phyloP scores from a whole-genome alignment of 2,329 filamentous ascomycete species.

The Cordyceps fumosorosea region DNA sequence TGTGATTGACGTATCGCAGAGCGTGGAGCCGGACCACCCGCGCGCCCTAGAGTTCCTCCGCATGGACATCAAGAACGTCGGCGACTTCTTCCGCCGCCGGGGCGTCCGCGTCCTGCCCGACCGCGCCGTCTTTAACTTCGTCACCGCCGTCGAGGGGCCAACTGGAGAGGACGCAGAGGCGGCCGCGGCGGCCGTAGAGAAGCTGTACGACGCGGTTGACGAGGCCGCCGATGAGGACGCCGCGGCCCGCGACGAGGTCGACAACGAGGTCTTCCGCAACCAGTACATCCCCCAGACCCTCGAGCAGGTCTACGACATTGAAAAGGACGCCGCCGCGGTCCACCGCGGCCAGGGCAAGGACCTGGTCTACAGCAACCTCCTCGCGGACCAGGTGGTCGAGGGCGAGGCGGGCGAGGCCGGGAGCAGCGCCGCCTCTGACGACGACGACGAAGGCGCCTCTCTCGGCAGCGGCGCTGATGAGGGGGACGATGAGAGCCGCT shows the following conservation, averaged over 20 bases:
- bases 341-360: slow-evolving; percentile 65
- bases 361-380: slow-evolving; percentile 78
- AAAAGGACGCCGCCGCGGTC: slow-evolving; percentile 78
- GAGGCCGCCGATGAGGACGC: slow-evolving; percentile 44
- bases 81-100: slow-evolving; percentile 84
- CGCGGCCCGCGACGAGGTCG: slow-evolving; percentile 60
- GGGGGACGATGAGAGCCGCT: slow-evolving; percentile 48
- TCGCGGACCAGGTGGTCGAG: slow-evolving; percentile 61
- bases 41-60: slow-evolving; percentile 86
- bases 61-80: slow-evolving; percentile 98
- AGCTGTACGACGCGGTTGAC: slow-evolving; percentile 54
- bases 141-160: slow-evolving; percentile 56
- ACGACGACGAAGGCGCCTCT: slow-evolving; percentile 39
- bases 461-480: slow-evolving; percentile 25
- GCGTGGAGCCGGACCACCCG: slow-evolving; percentile 94
- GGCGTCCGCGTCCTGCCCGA: slow-evolving; percentile 77
- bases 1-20: slow-evolving; percentile 97
- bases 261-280: slow-evolving; percentile 88
- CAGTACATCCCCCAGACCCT: slow-evolving; percentile 96
- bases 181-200: slow-evolving; percentile 57
- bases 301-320: slow-evolving; percentile 93
- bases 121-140: slow-evolving; percentile 75
- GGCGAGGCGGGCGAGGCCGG: slow-evolving; percentile 28
- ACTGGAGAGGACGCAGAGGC: slow-evolving; percentile 53
- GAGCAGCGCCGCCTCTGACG: slow-evolving; percentile 12